phyloP scores from a whole-genome alignment of 305 asterid genomes.

The Galium porrigens region DNA sequence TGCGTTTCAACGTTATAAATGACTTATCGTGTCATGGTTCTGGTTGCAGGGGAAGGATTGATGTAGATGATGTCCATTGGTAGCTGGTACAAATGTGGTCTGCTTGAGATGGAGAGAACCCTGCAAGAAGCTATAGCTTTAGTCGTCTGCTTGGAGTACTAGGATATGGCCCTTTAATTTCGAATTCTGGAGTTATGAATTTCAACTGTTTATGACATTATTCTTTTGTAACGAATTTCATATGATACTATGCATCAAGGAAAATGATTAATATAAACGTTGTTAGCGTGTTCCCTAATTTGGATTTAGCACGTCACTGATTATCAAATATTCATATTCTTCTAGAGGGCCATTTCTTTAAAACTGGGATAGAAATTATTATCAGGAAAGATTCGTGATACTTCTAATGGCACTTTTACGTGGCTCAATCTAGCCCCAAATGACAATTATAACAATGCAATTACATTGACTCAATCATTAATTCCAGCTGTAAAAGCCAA shows the following conservation, averaged over 20 bases:
- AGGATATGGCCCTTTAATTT: not conserved
- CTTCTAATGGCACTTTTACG: not conserved
- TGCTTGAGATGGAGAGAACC: constrained; percentile 4
- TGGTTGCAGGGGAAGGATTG: constrained; percentile 59
- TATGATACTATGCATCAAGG: not conserved
- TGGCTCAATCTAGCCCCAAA: not conserved
- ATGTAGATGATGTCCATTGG: constrained; percentile 21
- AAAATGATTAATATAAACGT: not conserved
- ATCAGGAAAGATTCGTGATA: not conserved
- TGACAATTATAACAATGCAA: not conserved
- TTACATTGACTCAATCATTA: not conserved
- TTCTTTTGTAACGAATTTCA: not conserved
- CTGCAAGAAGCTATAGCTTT: not conserved
- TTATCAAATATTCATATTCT: no score
- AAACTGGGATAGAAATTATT: no score
- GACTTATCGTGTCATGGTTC: constrained; percentile 13
- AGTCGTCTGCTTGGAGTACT: not conserved
- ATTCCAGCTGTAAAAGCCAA: not conserved
- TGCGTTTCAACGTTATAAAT: not conserved
- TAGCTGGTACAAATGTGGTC: constrained; percentile 13
- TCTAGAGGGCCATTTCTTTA: no score
- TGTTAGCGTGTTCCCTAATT: not conserved
- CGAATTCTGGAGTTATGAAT: not conserved
- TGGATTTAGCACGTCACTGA: not conserved
- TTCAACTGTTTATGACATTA: not conserved